Conservation (phyloP, 345 rosid species). For the Lepidium didymum region DNA sequence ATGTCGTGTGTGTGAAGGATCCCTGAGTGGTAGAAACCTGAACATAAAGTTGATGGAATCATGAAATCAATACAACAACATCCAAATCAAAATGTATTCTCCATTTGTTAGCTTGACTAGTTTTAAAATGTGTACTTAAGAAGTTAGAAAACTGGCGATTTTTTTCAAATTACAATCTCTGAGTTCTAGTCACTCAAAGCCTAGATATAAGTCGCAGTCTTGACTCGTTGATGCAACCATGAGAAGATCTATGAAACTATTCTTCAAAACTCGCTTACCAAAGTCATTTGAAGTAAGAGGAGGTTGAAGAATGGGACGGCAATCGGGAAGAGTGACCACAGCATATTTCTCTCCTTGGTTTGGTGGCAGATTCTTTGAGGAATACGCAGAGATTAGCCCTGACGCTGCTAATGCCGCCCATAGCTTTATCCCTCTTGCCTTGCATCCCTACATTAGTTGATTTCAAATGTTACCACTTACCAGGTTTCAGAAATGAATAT, state of each 20-base stretch:
- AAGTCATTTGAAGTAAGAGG: conserved; percentile 41
- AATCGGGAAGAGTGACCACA: conserved; percentile 51
- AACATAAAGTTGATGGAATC: background rate
- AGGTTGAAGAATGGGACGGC: conserved; percentile 64
- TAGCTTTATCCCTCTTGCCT: conserved; percentile 51
- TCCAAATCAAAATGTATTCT: background rate
- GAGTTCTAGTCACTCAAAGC: background rate
- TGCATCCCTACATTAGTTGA: conserved; percentile 41
- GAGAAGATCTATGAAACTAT: background rate
- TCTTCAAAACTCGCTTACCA: conserved; percentile 27
- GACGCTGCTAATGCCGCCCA: conserved; percentile 57
- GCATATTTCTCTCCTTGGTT: conserved; percentile 46
- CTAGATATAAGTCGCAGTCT: background rate
- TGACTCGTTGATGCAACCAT: background rate
- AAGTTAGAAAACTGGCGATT: background rate
- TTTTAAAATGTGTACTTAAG: background rate
- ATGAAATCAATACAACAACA: background rate
- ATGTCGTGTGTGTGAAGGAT: conserved; percentile 63
- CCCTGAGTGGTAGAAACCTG: conserved; percentile 80
- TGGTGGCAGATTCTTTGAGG: conserved; percentile 20
- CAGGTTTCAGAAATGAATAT: background rate
- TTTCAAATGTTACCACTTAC: background rate
- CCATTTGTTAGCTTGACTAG: background rate
- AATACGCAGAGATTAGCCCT: conserved; percentile 50
- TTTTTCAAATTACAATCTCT: background rate